Evolutionary conservation across 2,329 filamentous ascomycete genomes (phyloP), one percentile per base, ranked within the genome.

Genomic region (Cryphonectria naterciae): DNA sequence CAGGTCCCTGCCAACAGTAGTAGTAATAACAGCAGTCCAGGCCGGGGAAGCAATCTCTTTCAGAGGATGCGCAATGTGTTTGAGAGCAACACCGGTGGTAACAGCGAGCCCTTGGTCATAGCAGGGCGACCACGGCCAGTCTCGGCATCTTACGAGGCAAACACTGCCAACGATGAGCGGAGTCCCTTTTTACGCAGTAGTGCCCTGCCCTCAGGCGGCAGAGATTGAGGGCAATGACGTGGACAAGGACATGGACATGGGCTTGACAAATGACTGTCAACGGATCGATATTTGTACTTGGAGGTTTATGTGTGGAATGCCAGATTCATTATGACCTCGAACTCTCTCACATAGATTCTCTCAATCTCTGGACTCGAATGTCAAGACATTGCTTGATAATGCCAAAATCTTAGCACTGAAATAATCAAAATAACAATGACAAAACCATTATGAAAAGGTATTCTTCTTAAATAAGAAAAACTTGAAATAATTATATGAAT

Each of bases 21-120:
- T 22, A 64, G 25, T 17, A n/a, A 7, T 22, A 49, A 22, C 10
- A 49, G n/a, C 10, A 65, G 46, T 37, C 43, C 71, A 28, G 60
- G 28, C 61, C 32, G 67, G 11, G 66, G 68, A 64, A 76, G 76
- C 13, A 77, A 75, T 19, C 74, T 83, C 28, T 83, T 84, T 75
- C 78, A 80, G 67, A 78, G 79, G 43, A 81, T 84, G 78, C 79
- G 82, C 32, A 82, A 75, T 70, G 80, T 84, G 56, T 84, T 83
- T 67, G 82, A 83, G 73, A 62, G 49, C 43, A 49, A n/a, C n/a
- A 28, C 74, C 25, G 70, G 65, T 2, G 46, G 46, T n/a, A 65
- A n/a, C 58, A 41, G 15, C 25, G 63, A 65, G 6, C 25, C 25
- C 8, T n/a, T n/a, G 54, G 25, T 6, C 35, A 8, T 15, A 2